Conservation (phyloP, 345 rosid species). For the Syzygium grande region DNA sequence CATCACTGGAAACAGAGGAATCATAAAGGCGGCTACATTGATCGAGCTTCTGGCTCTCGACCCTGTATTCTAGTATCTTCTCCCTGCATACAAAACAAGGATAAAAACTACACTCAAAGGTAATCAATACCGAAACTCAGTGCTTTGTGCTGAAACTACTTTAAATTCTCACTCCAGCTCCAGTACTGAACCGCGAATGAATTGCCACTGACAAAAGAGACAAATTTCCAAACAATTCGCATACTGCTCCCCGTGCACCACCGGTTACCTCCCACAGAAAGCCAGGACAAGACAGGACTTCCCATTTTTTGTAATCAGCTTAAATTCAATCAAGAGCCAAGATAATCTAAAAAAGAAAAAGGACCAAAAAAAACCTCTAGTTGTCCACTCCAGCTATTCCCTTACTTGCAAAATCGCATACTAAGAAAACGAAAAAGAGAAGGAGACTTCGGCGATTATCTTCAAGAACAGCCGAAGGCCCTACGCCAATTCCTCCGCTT, state of each 20-base stretch:
- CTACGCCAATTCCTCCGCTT: neutral
- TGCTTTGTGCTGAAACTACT: neutral
- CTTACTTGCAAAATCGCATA: neutral
- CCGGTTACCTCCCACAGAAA: neutral
- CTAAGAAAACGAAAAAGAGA: neutral
- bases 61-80: conserved; percentile 68
- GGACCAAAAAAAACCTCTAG: neutral
- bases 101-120: neutral
- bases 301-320: neutral
- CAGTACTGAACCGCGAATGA: neutral
- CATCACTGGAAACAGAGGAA: conserved; percentile 83
- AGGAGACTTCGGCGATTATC: neutral
- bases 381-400: neutral
- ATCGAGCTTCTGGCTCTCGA: conserved; percentile 88
- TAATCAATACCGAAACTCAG: neutral
- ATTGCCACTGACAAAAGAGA: neutral
- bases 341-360: neutral
- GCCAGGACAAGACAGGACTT: neutral
- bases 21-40: conserved; percentile 91
- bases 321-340: neutral
- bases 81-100: conserved; percentile 39
- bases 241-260: neutral
- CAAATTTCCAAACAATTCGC: neutral
- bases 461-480: neutral
- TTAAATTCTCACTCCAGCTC: neutral